Conservation (phyloP, 768 basidiomycete species). For the Pholiota conissans region DNA sequence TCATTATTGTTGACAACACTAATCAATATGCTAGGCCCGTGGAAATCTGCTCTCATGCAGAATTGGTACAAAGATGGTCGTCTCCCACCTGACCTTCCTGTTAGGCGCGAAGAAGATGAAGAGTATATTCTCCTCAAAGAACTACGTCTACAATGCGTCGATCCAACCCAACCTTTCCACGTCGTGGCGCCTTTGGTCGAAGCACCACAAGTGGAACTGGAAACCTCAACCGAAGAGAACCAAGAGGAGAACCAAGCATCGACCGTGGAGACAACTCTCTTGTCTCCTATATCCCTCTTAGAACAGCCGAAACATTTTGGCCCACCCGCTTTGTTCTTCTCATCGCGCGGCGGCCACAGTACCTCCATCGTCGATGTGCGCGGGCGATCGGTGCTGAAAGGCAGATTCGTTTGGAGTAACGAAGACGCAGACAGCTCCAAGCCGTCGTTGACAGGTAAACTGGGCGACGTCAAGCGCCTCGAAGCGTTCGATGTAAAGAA, state of each 20-base stretch:
- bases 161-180: constrained; percentile 80
- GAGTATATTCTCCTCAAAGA: constrained; percentile 72
- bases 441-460: constrained; percentile 36
- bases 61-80: constrained; percentile 86
- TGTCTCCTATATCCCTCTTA: constrained; percentile 74
- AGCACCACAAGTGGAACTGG: background rate
- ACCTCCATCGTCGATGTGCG: constrained; percentile 87
- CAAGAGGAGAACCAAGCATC: background rate
- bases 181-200: constrained; percentile 40
- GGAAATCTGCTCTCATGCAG: constrained; percentile 88
- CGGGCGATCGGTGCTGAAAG: constrained; percentile 81
- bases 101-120: constrained; percentile 72
- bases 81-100: constrained; percentile 79
- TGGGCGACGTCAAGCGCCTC: constrained; percentile 82
- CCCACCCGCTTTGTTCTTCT: constrained; percentile 84
- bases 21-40: constrained; percentile 57
- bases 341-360: constrained; percentile 87
- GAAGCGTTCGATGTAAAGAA: constrained; percentile 81
- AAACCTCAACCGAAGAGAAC: background rate
- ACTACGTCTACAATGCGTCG: constrained; percentile 73
- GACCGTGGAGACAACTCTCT: constrained; percentile 52
- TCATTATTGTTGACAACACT: background rate
- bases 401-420: constrained; percentile 75
- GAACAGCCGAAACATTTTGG: constrained; percentile 82
- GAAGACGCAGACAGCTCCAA: constrained; percentile 55